Evolutionary conservation across 1,284 basidiomycete genomes (phyloP).

Genomic region (Rhodotorula sp.): DNA sequence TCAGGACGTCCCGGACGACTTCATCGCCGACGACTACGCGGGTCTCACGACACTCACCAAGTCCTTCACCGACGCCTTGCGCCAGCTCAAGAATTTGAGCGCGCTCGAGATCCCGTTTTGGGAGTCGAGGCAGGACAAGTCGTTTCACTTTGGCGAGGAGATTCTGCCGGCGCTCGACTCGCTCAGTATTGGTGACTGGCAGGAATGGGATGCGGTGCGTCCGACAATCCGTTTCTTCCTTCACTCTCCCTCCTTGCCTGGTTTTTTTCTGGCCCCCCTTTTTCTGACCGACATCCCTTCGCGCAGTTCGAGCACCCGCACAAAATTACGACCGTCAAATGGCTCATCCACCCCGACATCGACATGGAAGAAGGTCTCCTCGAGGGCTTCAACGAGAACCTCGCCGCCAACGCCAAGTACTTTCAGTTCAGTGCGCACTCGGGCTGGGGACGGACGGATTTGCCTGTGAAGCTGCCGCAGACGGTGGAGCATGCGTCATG

Average conservation of each 20-base stretch:
- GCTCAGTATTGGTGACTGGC: conserved; percentile 28
- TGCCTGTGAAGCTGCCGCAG: conserved; percentile 15
- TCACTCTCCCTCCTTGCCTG: too few relatives aligned
- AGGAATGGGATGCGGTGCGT: conserved; percentile 21
- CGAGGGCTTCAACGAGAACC: conserved; percentile 14
- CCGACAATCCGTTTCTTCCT: background rate
- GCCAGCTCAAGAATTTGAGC: conserved; percentile 12
- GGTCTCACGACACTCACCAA: conserved; percentile 16
- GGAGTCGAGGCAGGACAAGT: conserved; percentile 18
- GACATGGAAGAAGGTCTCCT: conserved; percentile 17
- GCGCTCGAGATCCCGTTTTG: conserved; percentile 31
- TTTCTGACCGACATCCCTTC: background rate
- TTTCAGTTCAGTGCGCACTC: conserved; percentile 24
- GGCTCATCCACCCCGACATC: conserved; percentile 27
- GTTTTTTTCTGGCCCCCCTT: background rate
- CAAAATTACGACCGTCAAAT: conserved; percentile 8
- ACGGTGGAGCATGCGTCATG: conserved; percentile 7
- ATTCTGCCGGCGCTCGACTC: conserved; percentile 16
- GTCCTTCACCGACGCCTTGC: conserved; percentile 27
- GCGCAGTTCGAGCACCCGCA: conserved; percentile 7
- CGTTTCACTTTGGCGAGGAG: conserved; percentile 6
- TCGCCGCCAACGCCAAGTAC: conserved; percentile 6
- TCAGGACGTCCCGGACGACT: conserved; percentile 20
- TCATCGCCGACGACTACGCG: conserved; percentile 20
- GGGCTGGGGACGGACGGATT: conserved; percentile 25